phyloP scores from a whole-genome alignment of 768 basidiomycete genomes.

The Rhizopogon vesiculosus region DNA sequence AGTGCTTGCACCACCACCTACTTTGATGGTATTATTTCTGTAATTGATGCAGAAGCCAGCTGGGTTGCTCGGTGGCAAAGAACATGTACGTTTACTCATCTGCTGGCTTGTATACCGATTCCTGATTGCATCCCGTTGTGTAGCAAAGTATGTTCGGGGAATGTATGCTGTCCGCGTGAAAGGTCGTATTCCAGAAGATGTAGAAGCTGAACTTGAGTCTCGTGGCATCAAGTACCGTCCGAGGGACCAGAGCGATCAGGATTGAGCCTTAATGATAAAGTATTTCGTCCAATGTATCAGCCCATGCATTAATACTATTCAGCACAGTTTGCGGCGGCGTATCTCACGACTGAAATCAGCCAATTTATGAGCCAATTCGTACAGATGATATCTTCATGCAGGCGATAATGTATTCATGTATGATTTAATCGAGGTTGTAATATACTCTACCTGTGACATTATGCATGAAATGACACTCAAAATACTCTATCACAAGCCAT shows the following conservation, averaged over 20 bases:
- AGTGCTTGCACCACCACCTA: slow-evolving; percentile 84
- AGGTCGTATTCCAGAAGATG: slow-evolving; percentile 81
- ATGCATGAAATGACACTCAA: no score
- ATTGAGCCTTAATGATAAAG: slow-evolving; percentile 28
- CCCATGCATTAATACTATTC: no score
- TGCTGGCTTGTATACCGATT: background rate
- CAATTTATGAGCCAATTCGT: no score
- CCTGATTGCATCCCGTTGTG: slow-evolving; percentile 5
- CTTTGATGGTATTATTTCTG: slow-evolving; percentile 89
- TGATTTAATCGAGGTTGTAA: no score
- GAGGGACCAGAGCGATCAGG: slow-evolving; percentile 73
- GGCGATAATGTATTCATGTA: no score
- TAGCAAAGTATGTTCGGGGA: slow-evolving; percentile 87
- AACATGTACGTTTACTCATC: slow-evolving; percentile 55
- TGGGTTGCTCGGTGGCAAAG: slow-evolving; percentile 98
- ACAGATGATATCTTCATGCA: no score
- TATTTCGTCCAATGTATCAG: no score
- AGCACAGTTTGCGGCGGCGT: no score
- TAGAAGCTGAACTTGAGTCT: slow-evolving; percentile 74
- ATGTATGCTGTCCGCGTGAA: slow-evolving; percentile 92
- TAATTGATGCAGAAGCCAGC: slow-evolving; percentile 79
- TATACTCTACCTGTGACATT: no score
- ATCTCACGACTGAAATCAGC: no score
- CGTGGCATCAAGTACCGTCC: slow-evolving; percentile 84
- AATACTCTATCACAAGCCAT: no score